Evolutionary conservation across 2,329 filamentous ascomycete genomes (phyloP).

Genomic region (Teratosphaeria epicoccoides): DNA sequence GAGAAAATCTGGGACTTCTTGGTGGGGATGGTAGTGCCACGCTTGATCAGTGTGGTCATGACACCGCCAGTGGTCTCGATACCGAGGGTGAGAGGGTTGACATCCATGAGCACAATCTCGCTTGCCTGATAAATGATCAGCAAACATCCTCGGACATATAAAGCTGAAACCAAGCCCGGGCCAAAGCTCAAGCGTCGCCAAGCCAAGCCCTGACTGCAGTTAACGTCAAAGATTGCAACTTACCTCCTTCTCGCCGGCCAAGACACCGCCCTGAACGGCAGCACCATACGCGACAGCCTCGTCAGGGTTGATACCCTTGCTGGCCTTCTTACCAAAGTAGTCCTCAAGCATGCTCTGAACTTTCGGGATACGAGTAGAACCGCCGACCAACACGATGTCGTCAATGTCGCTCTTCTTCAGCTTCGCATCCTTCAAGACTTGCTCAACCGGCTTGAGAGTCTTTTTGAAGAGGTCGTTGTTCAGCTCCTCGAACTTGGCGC

Average conservation of each 20-base stretch:
- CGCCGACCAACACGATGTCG: conserved; percentile 95
- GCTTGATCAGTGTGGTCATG: conserved; percentile 96
- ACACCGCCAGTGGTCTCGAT: conserved; percentile 98
- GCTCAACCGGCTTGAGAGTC: conserved; percentile 96
- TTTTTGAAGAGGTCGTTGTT: conserved; percentile 99
- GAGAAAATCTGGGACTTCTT: conserved; percentile 99
- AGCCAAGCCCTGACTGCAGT: neutral
- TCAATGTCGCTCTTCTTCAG: conserved; percentile 90
- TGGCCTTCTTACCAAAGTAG: conserved; percentile 95
- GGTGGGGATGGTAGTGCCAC: conserved; percentile 96
- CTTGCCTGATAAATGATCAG: conserved; percentile 52
- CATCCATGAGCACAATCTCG: conserved; percentile 88
- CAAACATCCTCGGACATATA: neutral
- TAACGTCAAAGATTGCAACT: neutral
- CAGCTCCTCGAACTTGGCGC: conserved; percentile 98
- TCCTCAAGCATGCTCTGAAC: conserved; percentile 90
- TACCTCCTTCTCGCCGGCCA: conserved; percentile 67
- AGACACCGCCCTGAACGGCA: conserved; percentile 90
- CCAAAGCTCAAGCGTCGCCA: neutral
- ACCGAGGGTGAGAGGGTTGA: conserved; percentile 91
- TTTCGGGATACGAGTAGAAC: conserved; percentile 98
- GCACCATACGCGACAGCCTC: conserved; percentile 98
- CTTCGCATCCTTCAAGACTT: conserved; percentile 97
- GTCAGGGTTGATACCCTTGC: conserved; percentile 99
- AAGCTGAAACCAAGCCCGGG: conserved; percentile 1